These are phyloP conservation scores for Gamarada debralockiae DNA, from an alignment of 495 filamentous ascomycete genomes.

Conservation along the genomic window DNA sequence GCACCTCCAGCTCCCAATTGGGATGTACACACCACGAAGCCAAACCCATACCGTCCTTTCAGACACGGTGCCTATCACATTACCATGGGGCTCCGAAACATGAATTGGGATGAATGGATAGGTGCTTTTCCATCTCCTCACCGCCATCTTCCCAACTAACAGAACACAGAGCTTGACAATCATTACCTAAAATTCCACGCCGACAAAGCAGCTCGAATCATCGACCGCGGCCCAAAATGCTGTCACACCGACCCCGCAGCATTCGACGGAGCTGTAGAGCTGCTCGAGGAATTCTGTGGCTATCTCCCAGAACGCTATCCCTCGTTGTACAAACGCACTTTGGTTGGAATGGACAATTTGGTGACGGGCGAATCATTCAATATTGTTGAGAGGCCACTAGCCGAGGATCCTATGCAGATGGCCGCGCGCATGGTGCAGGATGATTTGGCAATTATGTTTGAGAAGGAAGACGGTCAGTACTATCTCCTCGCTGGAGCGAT, in stretches of 20 bases:
- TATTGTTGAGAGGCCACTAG: conserved; percentile 59
- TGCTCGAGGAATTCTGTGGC: conserved; percentile 68
- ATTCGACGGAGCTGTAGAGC: conserved; percentile 71
- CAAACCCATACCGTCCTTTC: conserved; percentile 82
- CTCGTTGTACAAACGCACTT: conserved; percentile 60
- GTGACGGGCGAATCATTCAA: conserved; percentile 72
- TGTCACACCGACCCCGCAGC: conserved; percentile 70
- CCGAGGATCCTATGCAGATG: conserved; percentile 81
- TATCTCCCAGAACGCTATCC: conserved; percentile 86
- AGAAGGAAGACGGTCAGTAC: conserved; percentile 74
- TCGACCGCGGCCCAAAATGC: conserved; percentile 67
- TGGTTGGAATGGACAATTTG: conserved; percentile 65
- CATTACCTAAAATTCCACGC: conserved; percentile 74
- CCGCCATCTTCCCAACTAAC: conserved; percentile 1
- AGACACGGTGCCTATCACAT: conserved; percentile 73
- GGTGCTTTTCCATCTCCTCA: conserved; percentile 27
- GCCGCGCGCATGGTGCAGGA: conserved; percentile 75
- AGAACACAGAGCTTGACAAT: conserved; percentile 68
- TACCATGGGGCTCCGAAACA: conserved; percentile 77
- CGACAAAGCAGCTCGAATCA: conserved; percentile 67
- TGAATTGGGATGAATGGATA: conserved; percentile 84
- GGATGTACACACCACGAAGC: conserved; percentile 66
- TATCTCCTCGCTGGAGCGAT: conserved; percentile 79
- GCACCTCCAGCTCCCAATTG: conserved; percentile 67
- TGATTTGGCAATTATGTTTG: conserved; percentile 85